phyloP scores from a whole-genome alignment of 192 early-diverging fungal species.

The Rhizophagus sp. region DNA sequence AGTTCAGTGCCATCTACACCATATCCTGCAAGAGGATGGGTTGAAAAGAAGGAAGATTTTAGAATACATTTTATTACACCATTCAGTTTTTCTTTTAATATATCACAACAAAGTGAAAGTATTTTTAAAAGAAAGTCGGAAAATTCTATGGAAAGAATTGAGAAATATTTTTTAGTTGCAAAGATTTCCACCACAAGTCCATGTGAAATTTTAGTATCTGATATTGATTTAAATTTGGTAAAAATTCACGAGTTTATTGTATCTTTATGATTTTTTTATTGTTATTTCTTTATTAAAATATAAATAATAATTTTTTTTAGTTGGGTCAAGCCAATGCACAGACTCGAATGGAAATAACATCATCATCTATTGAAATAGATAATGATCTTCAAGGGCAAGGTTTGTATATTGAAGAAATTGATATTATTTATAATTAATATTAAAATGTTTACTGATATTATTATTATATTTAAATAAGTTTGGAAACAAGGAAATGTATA shows the following conservation, averaged over 20 bases:
- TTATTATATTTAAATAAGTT: conserved; percentile 33
- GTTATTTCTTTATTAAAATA: background rate
- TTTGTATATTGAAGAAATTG: conserved; percentile 1
- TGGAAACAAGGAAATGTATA: conserved; percentile 55
- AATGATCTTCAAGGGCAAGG: conserved; percentile 22
- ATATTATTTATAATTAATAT: background rate
- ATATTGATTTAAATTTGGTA: conserved; percentile 39
- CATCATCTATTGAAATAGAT: conserved; percentile 25
- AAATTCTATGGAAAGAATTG: conserved; percentile 32
- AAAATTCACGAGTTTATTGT: conserved; percentile 11
- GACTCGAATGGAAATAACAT: conserved; percentile 10
- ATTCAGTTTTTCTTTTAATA: conserved; percentile 54
- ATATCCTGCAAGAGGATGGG: conserved; percentile 36
- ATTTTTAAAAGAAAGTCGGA: conserved; percentile 18
- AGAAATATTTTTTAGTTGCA: conserved; percentile 40
- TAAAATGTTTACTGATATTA: background rate
- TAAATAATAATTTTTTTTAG: background rate
- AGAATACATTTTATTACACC: conserved; percentile 56
- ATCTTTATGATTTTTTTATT: conserved; percentile 35
- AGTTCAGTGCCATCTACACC: conserved; percentile 34
- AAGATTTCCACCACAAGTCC: conserved; percentile 40
- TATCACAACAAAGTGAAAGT: conserved; percentile 25
- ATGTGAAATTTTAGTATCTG: conserved; percentile 53
- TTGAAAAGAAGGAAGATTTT: conserved; percentile 58
- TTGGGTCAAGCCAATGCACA: conserved; percentile 9